phyloP scores from a whole-genome alignment of 164 flowering plant genomes.

The Tetrastigma voinierianum region DNA sequence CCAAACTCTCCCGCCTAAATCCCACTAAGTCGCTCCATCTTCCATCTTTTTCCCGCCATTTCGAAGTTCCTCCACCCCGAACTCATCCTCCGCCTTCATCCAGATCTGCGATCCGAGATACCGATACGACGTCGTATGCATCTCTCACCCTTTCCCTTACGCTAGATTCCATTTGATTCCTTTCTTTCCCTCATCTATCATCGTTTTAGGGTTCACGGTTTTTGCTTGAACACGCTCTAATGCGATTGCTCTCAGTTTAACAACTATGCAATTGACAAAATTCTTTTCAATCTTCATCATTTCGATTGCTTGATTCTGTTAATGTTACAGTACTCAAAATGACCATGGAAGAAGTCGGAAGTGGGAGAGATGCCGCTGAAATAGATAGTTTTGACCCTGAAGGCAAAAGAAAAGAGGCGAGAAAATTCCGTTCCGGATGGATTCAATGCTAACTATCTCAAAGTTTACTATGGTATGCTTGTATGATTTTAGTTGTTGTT shows the following conservation, averaged over 20 bases:
- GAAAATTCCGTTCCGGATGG: slow-evolving; percentile 32
- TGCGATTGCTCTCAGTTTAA: not conserved
- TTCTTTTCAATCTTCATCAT: not conserved
- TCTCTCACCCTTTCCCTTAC: too few species aligned
- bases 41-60: too few species aligned
- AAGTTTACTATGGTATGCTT: slow-evolving; percentile 65
- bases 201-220: too few species aligned
- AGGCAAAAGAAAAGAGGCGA: slow-evolving; percentile 15
- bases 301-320: not conserved
- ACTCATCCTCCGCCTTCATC: too few species aligned
- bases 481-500: not conserved
- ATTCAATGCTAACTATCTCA: slow-evolving; percentile 60
- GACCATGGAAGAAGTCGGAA: slow-evolving; percentile 41
- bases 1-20: too few species aligned
- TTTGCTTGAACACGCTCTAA: not conserved
- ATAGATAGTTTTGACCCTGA: slow-evolving; percentile 44
- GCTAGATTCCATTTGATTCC: too few species aligned
- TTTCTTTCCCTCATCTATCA: too few species aligned
- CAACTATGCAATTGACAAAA: not conserved
- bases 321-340: slow-evolving; percentile 18
- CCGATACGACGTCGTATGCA: too few species aligned
- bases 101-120: too few species aligned
- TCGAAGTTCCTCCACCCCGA: too few species aligned
- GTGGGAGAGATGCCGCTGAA: slow-evolving; percentile 59
- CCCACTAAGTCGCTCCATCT: too few species aligned